phyloP scores from a whole-genome alignment of 2,329 filamentous ascomycete species.

The Fusarium sp. region DNA sequence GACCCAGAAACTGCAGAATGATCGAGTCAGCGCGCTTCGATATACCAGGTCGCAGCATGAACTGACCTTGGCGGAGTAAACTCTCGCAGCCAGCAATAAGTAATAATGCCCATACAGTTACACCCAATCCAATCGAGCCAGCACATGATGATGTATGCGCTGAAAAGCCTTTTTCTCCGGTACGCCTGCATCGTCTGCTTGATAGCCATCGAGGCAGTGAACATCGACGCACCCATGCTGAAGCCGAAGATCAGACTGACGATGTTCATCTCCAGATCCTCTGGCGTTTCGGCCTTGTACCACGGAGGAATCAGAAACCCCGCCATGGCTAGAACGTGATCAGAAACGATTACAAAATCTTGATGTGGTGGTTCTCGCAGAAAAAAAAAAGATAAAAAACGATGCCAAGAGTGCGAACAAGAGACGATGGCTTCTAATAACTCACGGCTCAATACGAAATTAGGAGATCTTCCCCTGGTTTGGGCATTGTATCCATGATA shows the following conservation, averaged over 20 bases:
- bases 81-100: slow-evolving; percentile 24
- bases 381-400: not conserved
- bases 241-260: slow-evolving; percentile 34
- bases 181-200: slow-evolving; percentile 16
- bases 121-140: slow-evolving; percentile 36
- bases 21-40: not conserved
- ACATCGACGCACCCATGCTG: slow-evolving; percentile 25
- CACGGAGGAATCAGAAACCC: slow-evolving; percentile 31
- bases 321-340: not conserved
- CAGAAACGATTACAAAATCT: no score
- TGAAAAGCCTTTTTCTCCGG: slow-evolving; percentile 11
- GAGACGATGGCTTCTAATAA: not conserved
- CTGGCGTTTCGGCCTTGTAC: slow-evolving; percentile 24
- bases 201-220: slow-evolving; percentile 20
- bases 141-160: slow-evolving; percentile 33
- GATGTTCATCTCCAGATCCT: slow-evolving; percentile 16
- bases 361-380: accelerated
- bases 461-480: not conserved
- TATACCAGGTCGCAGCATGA: accelerated
- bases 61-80: slow-evolving; percentile 13
- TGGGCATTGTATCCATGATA: not conserved
- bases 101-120: slow-evolving; percentile 28
- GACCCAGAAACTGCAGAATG: slow-evolving; percentile 20
- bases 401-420: not conserved
- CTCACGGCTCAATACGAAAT: not conserved